Percentiles rank a stretch among this genome's conserved stretches.
Conservation (phyloP, 2,329 filamentous ascomycete genomes). For the Gaeumannomyces tritici region DNA sequence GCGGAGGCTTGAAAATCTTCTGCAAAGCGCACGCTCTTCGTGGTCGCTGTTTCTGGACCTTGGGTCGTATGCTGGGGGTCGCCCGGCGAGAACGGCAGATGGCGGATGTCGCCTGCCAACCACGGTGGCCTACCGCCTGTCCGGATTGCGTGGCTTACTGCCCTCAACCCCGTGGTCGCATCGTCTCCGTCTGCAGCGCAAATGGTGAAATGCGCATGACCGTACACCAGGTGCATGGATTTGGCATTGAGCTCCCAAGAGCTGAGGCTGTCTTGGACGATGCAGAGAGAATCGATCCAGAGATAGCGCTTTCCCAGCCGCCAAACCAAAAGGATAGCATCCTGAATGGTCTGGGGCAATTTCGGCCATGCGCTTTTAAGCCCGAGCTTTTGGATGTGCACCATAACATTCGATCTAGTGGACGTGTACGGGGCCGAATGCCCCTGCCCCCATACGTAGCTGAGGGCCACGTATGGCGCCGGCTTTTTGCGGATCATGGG, state of each 20-base stretch:
- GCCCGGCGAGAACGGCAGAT: too few species aligned
- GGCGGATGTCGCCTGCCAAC: too few species aligned
- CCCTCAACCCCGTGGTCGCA: conserved; percentile 2
- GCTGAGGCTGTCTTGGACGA: conserved; percentile 11
- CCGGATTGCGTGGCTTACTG: not conserved
- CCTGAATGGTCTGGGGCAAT: conserved; percentile 8
- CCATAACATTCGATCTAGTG: conserved; percentile 2
- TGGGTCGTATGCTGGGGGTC: too few species aligned
- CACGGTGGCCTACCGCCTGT: not conserved
- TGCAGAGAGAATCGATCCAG: conserved; percentile 18
- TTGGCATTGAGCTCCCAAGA: conserved; percentile 18
- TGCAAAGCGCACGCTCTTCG: too few species aligned
- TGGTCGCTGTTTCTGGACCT: too few species aligned
- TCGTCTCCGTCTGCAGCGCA: conserved; percentile 19
- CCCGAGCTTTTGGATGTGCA: not conserved
- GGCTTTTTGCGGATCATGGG: not conserved
- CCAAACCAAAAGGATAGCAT: conserved; percentile 7
- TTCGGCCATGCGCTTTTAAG: conserved; percentile 1
- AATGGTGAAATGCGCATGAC: conserved; percentile 21
- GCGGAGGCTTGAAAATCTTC: too few species aligned
- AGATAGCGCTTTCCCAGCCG: conserved; percentile 7
- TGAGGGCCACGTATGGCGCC: conserved; percentile 9
- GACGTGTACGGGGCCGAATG: not conserved
- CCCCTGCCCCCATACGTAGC: conserved; percentile 10
- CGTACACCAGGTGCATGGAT: conserved; percentile 22